phyloP scores from a whole-genome alignment of 2,329 filamentous ascomycete genomes.

The Verticillium nonalfalfae region DNA sequence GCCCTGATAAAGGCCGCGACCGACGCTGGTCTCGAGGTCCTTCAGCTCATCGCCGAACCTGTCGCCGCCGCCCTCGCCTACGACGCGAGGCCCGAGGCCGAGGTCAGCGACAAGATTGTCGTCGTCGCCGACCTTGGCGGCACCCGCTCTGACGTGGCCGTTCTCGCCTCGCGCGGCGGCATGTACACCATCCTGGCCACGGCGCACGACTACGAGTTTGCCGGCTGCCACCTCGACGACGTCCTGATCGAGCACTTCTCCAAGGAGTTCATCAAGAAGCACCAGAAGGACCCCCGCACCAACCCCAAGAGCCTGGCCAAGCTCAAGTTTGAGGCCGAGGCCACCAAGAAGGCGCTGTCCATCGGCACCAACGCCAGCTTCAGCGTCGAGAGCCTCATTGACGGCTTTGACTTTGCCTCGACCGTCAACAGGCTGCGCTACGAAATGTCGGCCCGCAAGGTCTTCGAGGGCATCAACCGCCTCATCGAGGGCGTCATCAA shows the following conservation, averaged over 20 bases:
- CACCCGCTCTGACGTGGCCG: slow-evolving; percentile 84
- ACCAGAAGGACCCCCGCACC: slow-evolving; percentile 80
- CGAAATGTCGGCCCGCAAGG: slow-evolving; percentile 80
- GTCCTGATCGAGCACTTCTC: slow-evolving; percentile 93
- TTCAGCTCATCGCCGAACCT: slow-evolving; percentile 90
- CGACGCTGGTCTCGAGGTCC: slow-evolving; percentile 76
- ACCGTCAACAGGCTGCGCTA: slow-evolving; percentile 92
- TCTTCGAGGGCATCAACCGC: slow-evolving; percentile 82
- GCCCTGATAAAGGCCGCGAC: slow-evolving; percentile 73
- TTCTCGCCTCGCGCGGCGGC: slow-evolving; percentile 85
- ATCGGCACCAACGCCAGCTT: slow-evolving; percentile 84
- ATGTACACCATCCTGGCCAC: slow-evolving; percentile 96
- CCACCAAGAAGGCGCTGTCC: slow-evolving; percentile 85
- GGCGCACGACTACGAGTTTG: slow-evolving; percentile 90
- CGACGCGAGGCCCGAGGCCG: slow-evolving; percentile 73
- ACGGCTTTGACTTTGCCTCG: slow-evolving; percentile 84
- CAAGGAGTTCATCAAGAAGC: slow-evolving; percentile 98
- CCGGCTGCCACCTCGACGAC: slow-evolving; percentile 80
- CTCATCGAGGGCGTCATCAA: slow-evolving; percentile 79
- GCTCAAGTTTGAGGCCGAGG: slow-evolving; percentile 84
- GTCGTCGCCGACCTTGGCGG: slow-evolving; percentile 91
- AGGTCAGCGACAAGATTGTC: slow-evolving; percentile 76
- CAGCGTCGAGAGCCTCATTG: slow-evolving; percentile 84
- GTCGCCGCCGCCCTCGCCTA: slow-evolving; percentile 85
- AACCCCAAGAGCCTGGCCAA: slow-evolving; percentile 82